Percentiles rank a stretch among this genome's conserved stretches.
Conservation (phyloP, 2,329 filamentous ascomycete genomes). For the Didymella lethalis region DNA sequence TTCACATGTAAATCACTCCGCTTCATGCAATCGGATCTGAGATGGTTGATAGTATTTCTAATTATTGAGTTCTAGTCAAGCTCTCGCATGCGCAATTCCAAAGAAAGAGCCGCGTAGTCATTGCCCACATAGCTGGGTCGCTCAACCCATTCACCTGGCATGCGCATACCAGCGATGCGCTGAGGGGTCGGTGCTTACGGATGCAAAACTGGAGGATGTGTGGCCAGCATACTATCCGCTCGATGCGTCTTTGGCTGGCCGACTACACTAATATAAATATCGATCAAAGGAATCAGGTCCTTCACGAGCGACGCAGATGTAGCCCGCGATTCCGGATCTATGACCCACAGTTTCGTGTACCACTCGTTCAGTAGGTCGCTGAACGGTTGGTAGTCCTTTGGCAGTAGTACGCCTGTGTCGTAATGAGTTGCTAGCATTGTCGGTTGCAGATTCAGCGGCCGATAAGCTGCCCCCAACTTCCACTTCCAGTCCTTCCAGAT, state of each 20-base stretch:
- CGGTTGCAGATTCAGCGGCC: background rate
- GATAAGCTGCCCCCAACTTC: slow-evolving; percentile 1
- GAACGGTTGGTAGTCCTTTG: background rate
- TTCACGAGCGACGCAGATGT: background rate
- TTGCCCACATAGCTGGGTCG: slow-evolving; percentile 2
- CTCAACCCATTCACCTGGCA: no score
- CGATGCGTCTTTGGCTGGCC: background rate
- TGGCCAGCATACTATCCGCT: background rate
- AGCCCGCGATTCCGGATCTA: background rate
- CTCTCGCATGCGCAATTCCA: background rate
- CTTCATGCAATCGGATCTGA: background rate
- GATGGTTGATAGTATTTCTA: background rate
- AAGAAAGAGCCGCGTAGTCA: background rate
- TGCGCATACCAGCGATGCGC: background rate
- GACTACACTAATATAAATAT: background rate
- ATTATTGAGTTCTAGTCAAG: background rate
- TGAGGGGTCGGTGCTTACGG: background rate
- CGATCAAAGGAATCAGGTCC: background rate
- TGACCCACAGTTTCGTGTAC: slow-evolving; percentile 4
- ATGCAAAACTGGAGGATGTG: no score
- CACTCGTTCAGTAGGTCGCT: background rate
- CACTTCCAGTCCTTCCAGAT: background rate
- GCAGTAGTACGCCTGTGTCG: background rate
- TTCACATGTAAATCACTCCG: no score
- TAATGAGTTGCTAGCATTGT: background rate